Percentiles rank a stretch among this genome's conserved stretches.
phyloP scores from a whole-genome alignment of 805 yeast species.

The Kodamaea nitidulidarum region DNA sequence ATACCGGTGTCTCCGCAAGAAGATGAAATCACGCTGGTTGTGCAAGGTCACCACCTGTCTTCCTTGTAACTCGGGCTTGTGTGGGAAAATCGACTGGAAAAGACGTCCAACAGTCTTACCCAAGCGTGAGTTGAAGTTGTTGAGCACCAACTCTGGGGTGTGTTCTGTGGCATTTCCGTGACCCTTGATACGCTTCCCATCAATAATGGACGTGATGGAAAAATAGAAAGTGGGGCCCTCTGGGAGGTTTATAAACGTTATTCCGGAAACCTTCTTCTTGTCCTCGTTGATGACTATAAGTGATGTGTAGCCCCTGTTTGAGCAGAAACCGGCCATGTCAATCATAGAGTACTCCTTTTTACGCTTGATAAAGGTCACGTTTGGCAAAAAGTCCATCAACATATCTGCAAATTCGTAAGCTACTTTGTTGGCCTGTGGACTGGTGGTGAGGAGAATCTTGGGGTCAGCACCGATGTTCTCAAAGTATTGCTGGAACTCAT shows the following conservation, averaged over 20 bases:
- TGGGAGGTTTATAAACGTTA: conserved; percentile 91
- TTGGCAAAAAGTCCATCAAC: conserved; percentile 79
- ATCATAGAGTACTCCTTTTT: conserved; percentile 78
- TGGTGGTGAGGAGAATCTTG: conserved; percentile 86
- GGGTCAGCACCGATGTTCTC: conserved; percentile 53
- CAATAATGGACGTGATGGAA: conserved; percentile 70
- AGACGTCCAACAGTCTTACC: conserved; percentile 92
- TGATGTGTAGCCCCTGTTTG: conserved; percentile 83
- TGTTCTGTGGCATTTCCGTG: conserved; percentile 92
- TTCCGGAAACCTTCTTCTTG: conserved; percentile 85
- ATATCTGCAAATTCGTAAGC: conserved; percentile 91
- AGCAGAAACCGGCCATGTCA: conserved; percentile 80
- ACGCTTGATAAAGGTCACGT: conserved; percentile 81
- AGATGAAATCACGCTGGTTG: conserved; percentile 92
- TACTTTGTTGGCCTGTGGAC: conserved; percentile 74
- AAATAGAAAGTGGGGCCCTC: conserved; percentile 95
- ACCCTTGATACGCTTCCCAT: conserved; percentile 72
- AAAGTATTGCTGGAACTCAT: conserved; percentile 61
- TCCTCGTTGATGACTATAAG: conserved; percentile 89
- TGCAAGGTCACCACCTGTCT: conserved; percentile 94
- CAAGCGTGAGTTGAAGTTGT: conserved; percentile 86
- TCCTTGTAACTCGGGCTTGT: conserved; percentile 89
- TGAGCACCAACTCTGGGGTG: conserved; percentile 85
- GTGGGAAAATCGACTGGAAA: conserved; percentile 90
- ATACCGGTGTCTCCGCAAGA: conserved; percentile 93